Evolutionary conservation across 768 basidiomycete genomes (phyloP).

Genomic region (Boletus subcaerulescens): DNA sequence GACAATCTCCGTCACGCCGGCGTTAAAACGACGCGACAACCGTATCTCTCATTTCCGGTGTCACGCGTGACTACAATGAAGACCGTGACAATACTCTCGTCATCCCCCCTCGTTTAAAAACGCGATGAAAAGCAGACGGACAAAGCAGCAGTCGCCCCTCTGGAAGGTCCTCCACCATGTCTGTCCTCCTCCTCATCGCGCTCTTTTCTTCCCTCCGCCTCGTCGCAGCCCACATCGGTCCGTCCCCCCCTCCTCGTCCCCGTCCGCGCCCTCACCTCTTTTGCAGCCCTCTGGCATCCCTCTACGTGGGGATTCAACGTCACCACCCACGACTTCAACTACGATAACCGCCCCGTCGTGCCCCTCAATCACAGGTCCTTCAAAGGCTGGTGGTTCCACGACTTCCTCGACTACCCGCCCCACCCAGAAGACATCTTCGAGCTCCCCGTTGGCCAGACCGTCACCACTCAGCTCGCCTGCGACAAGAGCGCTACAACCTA

Average conservation of each 20-base stretch:
- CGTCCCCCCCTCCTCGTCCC: background rate
- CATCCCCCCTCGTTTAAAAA: too few relatives aligned
- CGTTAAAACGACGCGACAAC: too few relatives aligned
- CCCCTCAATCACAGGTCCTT: constrained; percentile 39
- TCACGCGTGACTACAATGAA: too few relatives aligned
- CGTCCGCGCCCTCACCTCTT: background rate
- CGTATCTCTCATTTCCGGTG: too few relatives aligned
- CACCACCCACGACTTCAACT: constrained; percentile 48
- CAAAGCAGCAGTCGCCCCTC: background rate
- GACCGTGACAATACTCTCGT: too few relatives aligned
- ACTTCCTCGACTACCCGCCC: constrained; percentile 57
- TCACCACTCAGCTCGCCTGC: constrained; percentile 53
- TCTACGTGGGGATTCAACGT: constrained; percentile 71
- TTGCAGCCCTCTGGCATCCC: constrained; percentile 49
- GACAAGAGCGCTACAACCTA: constrained; percentile 61
- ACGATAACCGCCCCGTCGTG: constrained; percentile 61
- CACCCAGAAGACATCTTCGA: constrained; percentile 53
- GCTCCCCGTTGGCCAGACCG: constrained; percentile 55
- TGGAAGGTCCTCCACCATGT: constrained; percentile 22
- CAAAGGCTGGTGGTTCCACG: constrained; percentile 57
- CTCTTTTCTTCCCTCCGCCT: background rate
- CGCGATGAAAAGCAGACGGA: too few relatives aligned
- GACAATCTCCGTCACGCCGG: too few relatives aligned
- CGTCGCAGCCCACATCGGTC: constrained; percentile 18
- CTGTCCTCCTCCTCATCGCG: background rate